Evolutionary conservation across 2,329 filamentous ascomycete genomes (phyloP), one percentile per base, ranked within the genome.

Genomic region (Hypoxylon sp.): DNA sequence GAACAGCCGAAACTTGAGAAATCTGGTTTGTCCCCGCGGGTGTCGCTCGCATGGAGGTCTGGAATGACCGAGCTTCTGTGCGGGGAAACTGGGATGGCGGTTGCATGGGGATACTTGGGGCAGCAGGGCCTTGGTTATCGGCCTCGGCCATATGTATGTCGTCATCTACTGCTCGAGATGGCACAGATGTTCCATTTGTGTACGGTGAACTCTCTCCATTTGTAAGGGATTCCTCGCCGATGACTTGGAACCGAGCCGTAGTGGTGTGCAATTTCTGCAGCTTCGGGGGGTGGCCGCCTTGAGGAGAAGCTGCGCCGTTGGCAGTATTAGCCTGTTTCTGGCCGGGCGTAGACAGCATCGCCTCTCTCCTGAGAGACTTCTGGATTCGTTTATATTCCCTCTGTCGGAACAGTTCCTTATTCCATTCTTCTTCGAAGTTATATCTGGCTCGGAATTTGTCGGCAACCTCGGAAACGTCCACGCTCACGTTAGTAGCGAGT

Each of bases 401-500:
- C 48, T 67, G 87, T 60, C 93, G 87, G 75, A 90, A 87, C 51
- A 91, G 78, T 77, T 96, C 92, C 52, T 92, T 86, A 55, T 88
- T 82, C 78, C 96, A 94, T 2, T 98, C 87, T 51, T 88, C 91
- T 71, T 98, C 93, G 83, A 94, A 98, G 75, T 96, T 91, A 44
- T 91, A 84, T 35, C 92, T 69, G 10, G 83, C 84, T 13, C 56
- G 56, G 52, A 92, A 88, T 70, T 92, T 86, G 46, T 85, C 84
- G 75, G 93, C 91, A 62, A 98, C 90, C 51, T 88, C 89, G 47
- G 89, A 89, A 69, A 98, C 91, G 80, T 98, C 95, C 35, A 98
- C 95, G 77, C 98, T 94, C 2, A 98, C 95, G 76, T 98, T 98
- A 21, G 93, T 90, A 37, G 94, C 84, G 74, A 99, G 89, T 81